A percentile compares a stretch with the other conserved stretches of the same genome.
Evolutionary conservation across 805 yeast genomes (phyloP).

Genomic region (Kregervanrija pseudodelftensis): DNA sequence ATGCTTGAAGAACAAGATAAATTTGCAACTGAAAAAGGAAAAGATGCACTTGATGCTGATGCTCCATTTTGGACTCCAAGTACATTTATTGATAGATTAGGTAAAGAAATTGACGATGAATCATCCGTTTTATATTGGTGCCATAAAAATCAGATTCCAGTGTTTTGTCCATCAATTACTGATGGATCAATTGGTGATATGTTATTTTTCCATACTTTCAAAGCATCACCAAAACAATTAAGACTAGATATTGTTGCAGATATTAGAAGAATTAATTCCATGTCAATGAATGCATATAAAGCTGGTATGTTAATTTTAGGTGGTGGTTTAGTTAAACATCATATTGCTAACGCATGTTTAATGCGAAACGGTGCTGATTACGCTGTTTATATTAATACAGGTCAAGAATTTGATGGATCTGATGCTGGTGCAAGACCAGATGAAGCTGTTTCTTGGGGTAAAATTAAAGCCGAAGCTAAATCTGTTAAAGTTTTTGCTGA

Average conservation of each 20-base stretch:
- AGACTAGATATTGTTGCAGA: constrained; percentile 92
- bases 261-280: constrained; percentile 81
- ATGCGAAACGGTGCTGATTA: constrained; percentile 99
- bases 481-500: constrained; percentile 92
- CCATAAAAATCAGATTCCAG: constrained; percentile 91
- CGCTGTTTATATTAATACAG: constrained; percentile 95
- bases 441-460: constrained; percentile 99
- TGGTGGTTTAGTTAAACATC: constrained; percentile 95
- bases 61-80: constrained; percentile 92
- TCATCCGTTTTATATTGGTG: constrained; percentile 96
- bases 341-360: constrained; percentile 93
- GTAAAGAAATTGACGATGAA: constrained; percentile 93
- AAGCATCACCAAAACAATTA: constrained; percentile 82
- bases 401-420: constrained; percentile 97
- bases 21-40: constrained; percentile 46
- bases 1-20: constrained; percentile 85
- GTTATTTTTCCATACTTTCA: constrained; percentile 97
- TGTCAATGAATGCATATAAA: constrained; percentile 88
- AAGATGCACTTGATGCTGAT: constrained; percentile 55
- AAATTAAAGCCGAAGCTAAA: constrained; percentile 90
- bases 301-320: constrained; percentile 97
- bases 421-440: constrained; percentile 99
- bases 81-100: constrained; percentile 82
- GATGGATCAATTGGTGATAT: constrained; percentile 99
- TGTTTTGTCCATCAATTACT: constrained; percentile 95